Evolutionary conservation across 257 asterid species (phyloP).

Genomic region (Solanum chmielewskii): DNA sequence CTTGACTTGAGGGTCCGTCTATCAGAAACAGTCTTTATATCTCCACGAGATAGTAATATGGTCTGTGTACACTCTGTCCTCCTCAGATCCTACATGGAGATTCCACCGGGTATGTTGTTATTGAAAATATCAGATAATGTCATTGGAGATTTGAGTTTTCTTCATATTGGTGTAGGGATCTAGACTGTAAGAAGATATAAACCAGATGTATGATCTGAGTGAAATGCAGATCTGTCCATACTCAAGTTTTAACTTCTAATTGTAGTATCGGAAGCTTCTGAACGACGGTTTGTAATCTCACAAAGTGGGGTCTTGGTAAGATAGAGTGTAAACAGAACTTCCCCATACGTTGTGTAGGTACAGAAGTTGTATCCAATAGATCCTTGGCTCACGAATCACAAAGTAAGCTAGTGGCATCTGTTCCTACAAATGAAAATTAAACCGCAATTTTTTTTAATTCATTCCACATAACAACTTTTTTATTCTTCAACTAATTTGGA

Average conservation of each 20-base stretch:
- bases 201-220: neutral
- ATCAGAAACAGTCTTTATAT: too few species aligned
- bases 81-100: too few species aligned
- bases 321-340: too few species aligned
- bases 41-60: too few species aligned
- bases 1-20: too few species aligned
- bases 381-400: neutral
- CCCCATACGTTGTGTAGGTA: neutral
- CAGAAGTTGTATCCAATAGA: too few species aligned
- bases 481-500: neutral
- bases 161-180: neutral
- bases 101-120: too few species aligned
- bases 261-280: neutral
- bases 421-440: too few species aligned
- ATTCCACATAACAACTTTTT: too few species aligned
- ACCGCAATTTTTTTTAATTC: too few species aligned
- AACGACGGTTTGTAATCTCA: neutral
- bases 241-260: neutral
- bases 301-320: neutral
- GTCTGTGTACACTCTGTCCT: too few species aligned
- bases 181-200: neutral
- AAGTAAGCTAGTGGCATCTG: neutral
- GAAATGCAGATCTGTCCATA: neutral
- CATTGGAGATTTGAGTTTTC: neutral
- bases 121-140: neutral